These are phyloP conservation scores for Lathyrus oleraceus DNA, from an alignment of 306 rosid species.

Conservation along the genomic window DNA sequence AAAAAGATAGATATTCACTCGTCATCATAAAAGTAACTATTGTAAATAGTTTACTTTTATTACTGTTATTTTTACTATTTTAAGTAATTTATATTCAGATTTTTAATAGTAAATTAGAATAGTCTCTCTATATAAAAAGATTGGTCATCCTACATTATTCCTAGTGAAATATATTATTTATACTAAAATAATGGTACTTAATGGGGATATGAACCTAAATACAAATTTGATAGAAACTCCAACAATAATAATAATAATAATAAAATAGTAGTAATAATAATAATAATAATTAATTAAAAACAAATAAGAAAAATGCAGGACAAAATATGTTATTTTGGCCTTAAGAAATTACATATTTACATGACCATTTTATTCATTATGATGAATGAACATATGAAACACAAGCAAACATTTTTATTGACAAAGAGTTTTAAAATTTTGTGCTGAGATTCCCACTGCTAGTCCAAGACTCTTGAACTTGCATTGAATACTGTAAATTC, in stretches of 20 bases:
- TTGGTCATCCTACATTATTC: too few species aligned
- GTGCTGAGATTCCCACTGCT: slow-evolving; percentile 89
- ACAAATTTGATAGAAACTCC: not conserved
- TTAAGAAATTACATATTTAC: slow-evolving; percentile 29
- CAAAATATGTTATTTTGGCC: not conserved
- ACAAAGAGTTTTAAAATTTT: slow-evolving; percentile 27
- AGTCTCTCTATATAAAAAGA: too few species aligned
- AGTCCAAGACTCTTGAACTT: slow-evolving; percentile 95
- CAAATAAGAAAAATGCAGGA: slow-evolving; percentile 22
- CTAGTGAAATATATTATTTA: too few species aligned
- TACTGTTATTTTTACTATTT: too few species aligned
- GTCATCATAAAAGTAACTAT: too few species aligned
- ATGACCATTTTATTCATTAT: slow-evolving; percentile 32
- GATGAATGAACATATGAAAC: slow-evolving; percentile 28
- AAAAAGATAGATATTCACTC: too few species aligned
- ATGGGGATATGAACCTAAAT: not conserved
- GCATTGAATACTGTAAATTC: slow-evolving; percentile 91
- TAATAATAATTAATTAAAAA: not conserved
- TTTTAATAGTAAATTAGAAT: too few species aligned
- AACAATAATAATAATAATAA: not conserved
- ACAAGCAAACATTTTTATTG: slow-evolving; percentile 13
- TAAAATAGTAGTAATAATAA: too few species aligned
- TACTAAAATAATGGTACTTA: not conserved
- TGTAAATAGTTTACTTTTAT: too few species aligned
- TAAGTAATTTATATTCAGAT: too few species aligned